Evolutionary conservation across 768 basidiomycete genomes (phyloP).

Genomic region (Fomitopsis pulvina): DNA sequence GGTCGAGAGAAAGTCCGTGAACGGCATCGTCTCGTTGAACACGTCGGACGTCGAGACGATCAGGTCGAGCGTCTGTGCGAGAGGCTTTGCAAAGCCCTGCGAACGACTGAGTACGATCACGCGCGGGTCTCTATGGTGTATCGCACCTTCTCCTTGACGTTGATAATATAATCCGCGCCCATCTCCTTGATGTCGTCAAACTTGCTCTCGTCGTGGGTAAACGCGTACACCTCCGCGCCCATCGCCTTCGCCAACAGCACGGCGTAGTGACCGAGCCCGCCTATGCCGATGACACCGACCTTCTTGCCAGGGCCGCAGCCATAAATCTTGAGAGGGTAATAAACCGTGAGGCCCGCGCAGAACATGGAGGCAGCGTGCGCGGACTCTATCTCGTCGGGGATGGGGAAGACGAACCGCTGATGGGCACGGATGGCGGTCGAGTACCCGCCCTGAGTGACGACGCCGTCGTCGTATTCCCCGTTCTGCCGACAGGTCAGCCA

Average conservation of each 20-base stretch:
- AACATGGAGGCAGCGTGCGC: constrained; percentile 56
- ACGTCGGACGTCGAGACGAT: constrained; percentile 33
- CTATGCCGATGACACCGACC: constrained; percentile 62
- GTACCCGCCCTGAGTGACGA: constrained; percentile 39
- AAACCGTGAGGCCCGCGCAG: constrained; percentile 58
- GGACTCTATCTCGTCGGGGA: constrained; percentile 47
- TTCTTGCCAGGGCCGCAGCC: constrained; percentile 53
- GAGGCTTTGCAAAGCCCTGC: constrained; percentile 32
- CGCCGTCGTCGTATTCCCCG: constrained; percentile 33
- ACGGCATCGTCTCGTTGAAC: constrained; percentile 11
- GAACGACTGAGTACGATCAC: constrained; percentile 8
- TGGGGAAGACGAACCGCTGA: constrained; percentile 51
- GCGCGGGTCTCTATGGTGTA: constrained; percentile 6
- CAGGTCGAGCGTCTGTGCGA: constrained; percentile 38
- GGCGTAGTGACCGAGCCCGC: constrained; percentile 42
- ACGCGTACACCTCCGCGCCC: constrained; percentile 50
- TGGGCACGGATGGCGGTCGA: constrained; percentile 37
- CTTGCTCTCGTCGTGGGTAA: constrained; percentile 49
- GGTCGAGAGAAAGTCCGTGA: constrained; percentile 32
- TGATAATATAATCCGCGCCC: constrained; percentile 50
- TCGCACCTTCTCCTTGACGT: constrained; percentile 26
- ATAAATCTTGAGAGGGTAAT: constrained; percentile 50
- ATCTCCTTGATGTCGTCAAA: constrained; percentile 49
- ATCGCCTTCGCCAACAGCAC: constrained; percentile 46
- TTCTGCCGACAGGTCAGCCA: constrained; percentile 15